Evolutionary conservation across 768 basidiomycete genomes (phyloP).

Genomic region (Strobilomyces confusus): DNA sequence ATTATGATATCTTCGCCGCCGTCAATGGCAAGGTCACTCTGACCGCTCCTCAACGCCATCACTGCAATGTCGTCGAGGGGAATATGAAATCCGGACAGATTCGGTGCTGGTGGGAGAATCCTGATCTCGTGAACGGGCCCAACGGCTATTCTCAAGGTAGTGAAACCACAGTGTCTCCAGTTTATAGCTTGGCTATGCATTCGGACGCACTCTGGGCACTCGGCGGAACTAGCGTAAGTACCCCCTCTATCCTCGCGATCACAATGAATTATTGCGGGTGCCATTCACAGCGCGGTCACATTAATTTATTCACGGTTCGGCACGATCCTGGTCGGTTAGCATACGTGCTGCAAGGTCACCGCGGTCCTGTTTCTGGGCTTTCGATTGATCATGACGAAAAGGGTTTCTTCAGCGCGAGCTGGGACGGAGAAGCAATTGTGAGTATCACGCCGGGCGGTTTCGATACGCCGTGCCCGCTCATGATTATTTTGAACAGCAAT

Average conservation of each 20-base stretch:
- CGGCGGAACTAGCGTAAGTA: constrained; percentile 78
- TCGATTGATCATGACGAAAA: constrained; percentile 79
- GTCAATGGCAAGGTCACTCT: constrained; percentile 86
- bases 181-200: constrained; percentile 89
- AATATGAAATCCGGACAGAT: constrained; percentile 87
- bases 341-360: constrained; percentile 64
- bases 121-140: constrained; percentile 22
- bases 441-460: constrained; percentile 29
- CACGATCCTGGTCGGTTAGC: constrained; percentile 83
- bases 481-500: constrained; percentile 59
- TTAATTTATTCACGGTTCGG: constrained; percentile 89
- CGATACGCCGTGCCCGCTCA: constrained; percentile 3
- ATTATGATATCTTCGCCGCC: constrained; percentile 87
- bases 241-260: constrained; percentile 12
- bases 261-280: constrained; percentile 15
- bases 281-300: constrained; percentile 66
- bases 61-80: constrained; percentile 88
- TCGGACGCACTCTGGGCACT: constrained; percentile 92
- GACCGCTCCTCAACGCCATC: constrained; percentile 83
- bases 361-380: constrained; percentile 81
- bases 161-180: constrained; percentile 58
- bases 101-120: constrained; percentile 89
- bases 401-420: constrained; percentile 84
- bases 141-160: constrained; percentile 38
- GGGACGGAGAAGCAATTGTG: constrained; percentile 89